Conservation (phyloP, 2,329 filamentous ascomycete species). For the Verticillium longisporum region DNA sequence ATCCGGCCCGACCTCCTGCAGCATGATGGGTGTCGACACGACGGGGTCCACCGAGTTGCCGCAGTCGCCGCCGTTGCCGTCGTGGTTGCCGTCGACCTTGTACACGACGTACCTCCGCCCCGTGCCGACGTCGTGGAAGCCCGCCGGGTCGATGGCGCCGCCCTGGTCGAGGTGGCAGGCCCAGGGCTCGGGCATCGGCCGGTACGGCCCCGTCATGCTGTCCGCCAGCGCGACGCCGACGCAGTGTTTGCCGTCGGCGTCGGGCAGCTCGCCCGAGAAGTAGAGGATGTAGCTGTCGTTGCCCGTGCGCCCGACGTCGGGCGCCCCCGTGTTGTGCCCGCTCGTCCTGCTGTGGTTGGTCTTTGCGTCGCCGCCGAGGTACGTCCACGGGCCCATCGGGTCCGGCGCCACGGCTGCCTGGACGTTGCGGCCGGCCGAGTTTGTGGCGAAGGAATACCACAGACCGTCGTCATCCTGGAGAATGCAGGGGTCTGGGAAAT, state of each 20-base stretch:
- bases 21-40: conserved; percentile 45
- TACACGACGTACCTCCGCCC: conserved; percentile 54
- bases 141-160: conserved; percentile 57
- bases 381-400: conserved; percentile 38
- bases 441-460: conserved; percentile 55
- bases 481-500: conserved; percentile 51
- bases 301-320: conserved; percentile 45
- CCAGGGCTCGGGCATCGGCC: conserved; percentile 36
- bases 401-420: conserved; percentile 45
- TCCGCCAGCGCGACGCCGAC: conserved; percentile 47
- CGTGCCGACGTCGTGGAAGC: conserved; percentile 46
- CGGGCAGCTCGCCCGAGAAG: conserved; percentile 43
- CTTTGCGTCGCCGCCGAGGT: conserved; percentile 46
- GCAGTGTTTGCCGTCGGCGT: conserved; percentile 40
- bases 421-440: conserved; percentile 40
- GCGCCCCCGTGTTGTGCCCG: conserved; percentile 51
- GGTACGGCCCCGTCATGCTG: conserved; percentile 43
- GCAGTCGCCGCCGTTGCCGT: conserved; percentile 36
- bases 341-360: conserved; percentile 47
- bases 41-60: conserved; percentile 33
- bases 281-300: conserved; percentile 53
- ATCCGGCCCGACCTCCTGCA: conserved; percentile 43
- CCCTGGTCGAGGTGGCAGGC: conserved; percentile 46
- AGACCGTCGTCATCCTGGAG: conserved; percentile 36
- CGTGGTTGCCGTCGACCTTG: conserved; percentile 59